Base-by-base conservation (phyloP, 2,329 filamentous ascomycete species). In the Beauveria varroae region DNA sequence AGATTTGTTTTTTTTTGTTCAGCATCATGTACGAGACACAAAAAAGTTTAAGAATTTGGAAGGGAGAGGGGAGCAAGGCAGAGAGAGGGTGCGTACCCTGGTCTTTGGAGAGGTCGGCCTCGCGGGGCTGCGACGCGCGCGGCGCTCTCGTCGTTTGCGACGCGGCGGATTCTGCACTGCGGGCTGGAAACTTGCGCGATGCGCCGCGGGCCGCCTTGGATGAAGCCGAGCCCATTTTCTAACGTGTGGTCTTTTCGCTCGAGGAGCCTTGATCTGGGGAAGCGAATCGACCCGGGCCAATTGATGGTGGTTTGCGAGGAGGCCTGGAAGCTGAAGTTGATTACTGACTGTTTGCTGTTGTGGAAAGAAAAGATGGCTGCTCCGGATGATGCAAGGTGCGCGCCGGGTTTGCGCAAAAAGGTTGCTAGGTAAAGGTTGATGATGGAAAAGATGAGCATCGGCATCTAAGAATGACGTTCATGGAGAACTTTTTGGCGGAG, bases 181-280 rank as follows among this genome's bases (percentile, higher is more conserved):
- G 72, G 40, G 74, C 68, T 3, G 79, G 79, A 65, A 79, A 81
- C 64, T 74, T 79, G 61, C 79, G 76, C 52, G 73, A 64, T 26
- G 72, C 73, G 52, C 72, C 68, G 63, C 63, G 72, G 14, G 73
- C 73, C 18, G 77, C 74, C 67, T 81, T 81, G 26, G 79, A 81
- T 3, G 77, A 72, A 44, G 76, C 74, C 5, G 78, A 73, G 40
- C 79, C 79, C 79, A 81, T 79, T 54, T 18, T 43, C 49, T 44
- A 12, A n/a, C 8, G 26, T 54, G 37, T 26, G 14, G 8, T 54
- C 34, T 22, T 12, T 12, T 54, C 14, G 16, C 43, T 41, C 34
- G 51, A 41, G 50, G 24, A 22, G 4, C n/a, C 12, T 53, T 16
- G 46, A 5, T 18, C 22, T 22, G n/a, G 18, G 5, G 26, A n/a